Evolutionary conservation across 345 rosid genomes (phyloP).

Genomic region (Citrus cavaleriei): DNA sequence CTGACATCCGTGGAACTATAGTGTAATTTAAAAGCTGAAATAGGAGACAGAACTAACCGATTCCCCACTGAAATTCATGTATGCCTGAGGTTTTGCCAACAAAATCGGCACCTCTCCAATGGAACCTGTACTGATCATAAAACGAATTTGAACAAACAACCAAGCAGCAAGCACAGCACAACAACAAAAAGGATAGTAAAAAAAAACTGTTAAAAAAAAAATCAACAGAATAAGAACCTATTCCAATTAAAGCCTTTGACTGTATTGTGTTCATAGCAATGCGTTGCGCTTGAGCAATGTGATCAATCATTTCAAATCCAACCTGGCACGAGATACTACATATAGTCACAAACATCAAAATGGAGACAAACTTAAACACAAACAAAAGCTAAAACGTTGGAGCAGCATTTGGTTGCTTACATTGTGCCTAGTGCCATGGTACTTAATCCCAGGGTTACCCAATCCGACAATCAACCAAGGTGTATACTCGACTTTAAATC

Average conservation of each 20-base stretch:
- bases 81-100: slow-evolving; percentile 88
- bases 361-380: not conserved
- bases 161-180: slow-evolving; percentile 13
- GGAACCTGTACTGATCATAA: slow-evolving; percentile 70
- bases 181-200: not conserved
- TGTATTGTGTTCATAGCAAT: slow-evolving; percentile 76
- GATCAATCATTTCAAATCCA: slow-evolving; percentile 91
- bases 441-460: slow-evolving; percentile 95
- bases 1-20: not conserved
- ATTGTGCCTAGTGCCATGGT: slow-evolving; percentile 92
- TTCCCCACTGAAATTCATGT: slow-evolving; percentile 95
- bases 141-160: slow-evolving; percentile 28
- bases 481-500: slow-evolving; percentile 65
- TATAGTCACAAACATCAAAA: slow-evolving; percentile 10
- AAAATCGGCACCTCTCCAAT: slow-evolving; percentile 79
- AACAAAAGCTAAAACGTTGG: not conserved
- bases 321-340: slow-evolving; percentile 39
- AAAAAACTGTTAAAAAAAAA: not conserved
- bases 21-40: not conserved
- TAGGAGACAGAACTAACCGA: slow-evolving; percentile 47
- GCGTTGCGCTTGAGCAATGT: slow-evolving; percentile 55
- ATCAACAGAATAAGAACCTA: slow-evolving; percentile 48
- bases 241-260: slow-evolving; percentile 83
- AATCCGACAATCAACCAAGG: slow-evolving; percentile 95
- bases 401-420: slow-evolving; percentile 30